Evolutionary conservation across 257 asterid species (phyloP), one percentile per base, ranked within the genome.

Genomic region (Thymus mandschuricus): DNA sequence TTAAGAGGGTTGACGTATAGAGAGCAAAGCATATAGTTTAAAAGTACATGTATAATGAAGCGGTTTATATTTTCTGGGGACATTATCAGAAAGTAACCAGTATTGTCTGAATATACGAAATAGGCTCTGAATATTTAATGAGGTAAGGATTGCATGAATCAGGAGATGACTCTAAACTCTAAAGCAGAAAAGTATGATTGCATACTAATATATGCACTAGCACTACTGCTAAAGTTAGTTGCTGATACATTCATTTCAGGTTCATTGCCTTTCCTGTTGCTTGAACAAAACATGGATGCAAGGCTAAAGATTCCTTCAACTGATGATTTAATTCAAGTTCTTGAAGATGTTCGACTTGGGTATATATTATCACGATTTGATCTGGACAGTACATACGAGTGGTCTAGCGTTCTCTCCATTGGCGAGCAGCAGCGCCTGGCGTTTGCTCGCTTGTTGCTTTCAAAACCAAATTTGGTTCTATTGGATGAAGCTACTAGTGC

Each of bases 371-470:
- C 88, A 44, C 92, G 94, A 45, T 82, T 84, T 79, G 81, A 74
- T 75, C 79, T 91, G 72, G 97, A 91, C 81, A 81, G 85, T 28
- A 76, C 75, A 12, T 65, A 74, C 52, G 97, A 91, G 56, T 91
- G 97, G 97, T 84, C 97, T 41, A 91, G 86, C 64, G 92, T 89
- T 72, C 96, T 91, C 56, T 91, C 97, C 67, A 86, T 91, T 75
- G 97, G 97, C 9, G 97, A 91, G 88, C 97, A 91, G 79, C 96
- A 87, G 57, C 92, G 97, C 5, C 85, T 91, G 64, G 96, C 97
- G 61, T 91, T 86, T 83, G 97, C 89, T 10, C 93, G 96, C 48
- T 69, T 91, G 70, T 77, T 91, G 85, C 91, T 88, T 68, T 81
- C 97, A 31, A 88, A 82, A 58, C 96, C 96, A 63, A 71, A 74